A percentile compares a stretch with the other conserved stretches of the same genome.
These are phyloP conservation scores for Leptographium radiaticola DNA, from an alignment of 2,329 filamentous ascomycete genomes.

Conservation along the genomic window DNA sequence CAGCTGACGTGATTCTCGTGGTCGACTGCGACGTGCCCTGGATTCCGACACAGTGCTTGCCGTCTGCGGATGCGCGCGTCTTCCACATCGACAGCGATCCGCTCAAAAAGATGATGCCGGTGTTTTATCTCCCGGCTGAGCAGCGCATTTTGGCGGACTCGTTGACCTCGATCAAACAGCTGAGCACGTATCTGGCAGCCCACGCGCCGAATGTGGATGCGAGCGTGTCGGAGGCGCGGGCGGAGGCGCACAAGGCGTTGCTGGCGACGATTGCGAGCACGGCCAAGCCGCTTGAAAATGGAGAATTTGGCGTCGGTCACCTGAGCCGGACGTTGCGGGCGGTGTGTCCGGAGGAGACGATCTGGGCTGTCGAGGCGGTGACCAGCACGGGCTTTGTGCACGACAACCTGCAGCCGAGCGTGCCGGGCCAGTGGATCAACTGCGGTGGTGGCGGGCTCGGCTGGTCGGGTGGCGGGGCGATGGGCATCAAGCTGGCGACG, in stretches of 20 bases:
- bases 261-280: slow-evolving; percentile 45
- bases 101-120: slow-evolving; percentile 57
- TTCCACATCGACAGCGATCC: slow-evolving; percentile 56
- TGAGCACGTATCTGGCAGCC: slow-evolving; percentile 46
- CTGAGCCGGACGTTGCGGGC: slow-evolving; percentile 23
- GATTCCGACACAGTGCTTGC: slow-evolving; percentile 65
- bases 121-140: slow-evolving; percentile 57
- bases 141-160: slow-evolving; percentile 55
- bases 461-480: slow-evolving; percentile 37
- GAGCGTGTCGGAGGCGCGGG: slow-evolving; percentile 39
- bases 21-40: slow-evolving; percentile 86
- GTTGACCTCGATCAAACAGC: slow-evolving; percentile 51
- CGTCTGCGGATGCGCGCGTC: slow-evolving; percentile 36
- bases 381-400: slow-evolving; percentile 54
- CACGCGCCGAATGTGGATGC: slow-evolving; percentile 21
- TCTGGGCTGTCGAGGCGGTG: slow-evolving; percentile 64
- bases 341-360: slow-evolving; percentile 37
- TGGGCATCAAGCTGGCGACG: slow-evolving; percentile 35
- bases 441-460: slow-evolving; percentile 39
- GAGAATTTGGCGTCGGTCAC: slow-evolving; percentile 43
- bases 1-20: slow-evolving; percentile 74
- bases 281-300: slow-evolving; percentile 42
- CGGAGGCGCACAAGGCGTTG: slow-evolving; percentile 42
- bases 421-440: slow-evolving; percentile 38
- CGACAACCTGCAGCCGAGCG: slow-evolving; percentile 51